Base-by-base conservation (phyloP, 768 basidiomycete species). In the Hypholoma fasciculare region DNA sequence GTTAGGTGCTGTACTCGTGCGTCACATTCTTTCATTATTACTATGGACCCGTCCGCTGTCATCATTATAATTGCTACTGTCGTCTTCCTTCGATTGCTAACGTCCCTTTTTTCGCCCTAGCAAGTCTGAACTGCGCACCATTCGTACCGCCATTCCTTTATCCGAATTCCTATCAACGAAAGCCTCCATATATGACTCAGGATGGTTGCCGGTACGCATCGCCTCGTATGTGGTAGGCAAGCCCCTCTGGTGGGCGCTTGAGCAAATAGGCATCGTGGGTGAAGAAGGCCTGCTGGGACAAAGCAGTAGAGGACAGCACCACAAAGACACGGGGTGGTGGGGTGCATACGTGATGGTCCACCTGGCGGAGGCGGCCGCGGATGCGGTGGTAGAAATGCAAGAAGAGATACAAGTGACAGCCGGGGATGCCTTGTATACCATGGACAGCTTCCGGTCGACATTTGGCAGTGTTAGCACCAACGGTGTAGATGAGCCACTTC, bases 201-300 rank as follows among this genome's bases (percentile, higher is more conserved):
- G 84, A 19, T 90, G 87, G 79, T 66, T 93, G 14, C 86, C 90
- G 0, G 81, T 77, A 49, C 85, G 90, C 17, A 77, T 92, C 51
- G 89, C 83, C 2, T 79, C 88, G 9, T 88, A 82, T 56, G 75
- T 94, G 7, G 79, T 94, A 7, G 90, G 87, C 7, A 86, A 84
- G 64, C 92, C 93, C 2, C 74, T 95, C 1, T 92, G 88, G 89
- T 95, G 93, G 93, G 86, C 88, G 2, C 80, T 95, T 56, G 86
- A 89, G 60, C 90, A 91, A 61, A 75, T 88, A n/a, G 88, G 85
- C 23, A 72, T 94, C 3, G 83, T 90, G 7, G 83, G 82, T 2
- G 88, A 90, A 48, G 88, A 89, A 23, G 74, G 80, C 13, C 53
- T 80, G 2, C 37, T 77, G 11, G 63, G 71, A 14, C 60, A 69